Base-by-base conservation (phyloP, 2,329 filamentous ascomycete species). In the Aspergillus latus region DNA sequence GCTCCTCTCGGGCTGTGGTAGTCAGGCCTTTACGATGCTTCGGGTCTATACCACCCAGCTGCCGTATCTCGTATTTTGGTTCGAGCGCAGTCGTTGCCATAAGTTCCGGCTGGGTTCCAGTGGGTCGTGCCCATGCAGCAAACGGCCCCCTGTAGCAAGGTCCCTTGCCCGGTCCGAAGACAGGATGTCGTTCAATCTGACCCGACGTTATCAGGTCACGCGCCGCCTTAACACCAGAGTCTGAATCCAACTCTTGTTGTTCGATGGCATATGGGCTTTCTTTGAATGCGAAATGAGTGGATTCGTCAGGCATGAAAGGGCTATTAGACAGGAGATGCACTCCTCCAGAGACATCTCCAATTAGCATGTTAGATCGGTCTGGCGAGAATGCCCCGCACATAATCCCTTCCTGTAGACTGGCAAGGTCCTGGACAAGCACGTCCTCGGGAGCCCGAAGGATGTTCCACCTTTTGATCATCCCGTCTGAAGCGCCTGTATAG, bases 401-500 rank as follows among this genome's bases (percentile, higher is more conserved):
- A 45, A 87, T 76, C 1, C 81, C 83, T 3, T 82, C 80, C 4
- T 77, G 64, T 7, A 83, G 70, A 0, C 68, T 72, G 1, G 76
- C 74, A 1, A 82, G 67, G 57, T 86, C 78, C n/a, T 76, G 72
- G 21, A 84, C 68, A 34, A 80, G 76, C 0, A 76, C 76, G 66
- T 85, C 78, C 44, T 81, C 75, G 0, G 76, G 67, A 1, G 81
- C 74, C 8, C 76, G 75, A 44, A 80, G 77, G 2, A 84, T 79
- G 64, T 87, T 78, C 84, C 84, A 87, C 3, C 75, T 72, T 57
- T 85, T 85, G 39, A 87, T 70, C 0, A 81, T 71, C 2, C 84
- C 84, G 64, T 87, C 84, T 4, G 84, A 85, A 5, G 81, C 82
- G 13, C 84, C 84, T 26, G 81, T 84, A 66, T 82, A 85, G 7